A percentile compares a stretch with the other conserved stretches of the same genome.
These are phyloP conservation scores for Ophiostoma sp. DNA, from an alignment of 2,329 filamentous ascomycete species.

Conservation along the genomic window DNA sequence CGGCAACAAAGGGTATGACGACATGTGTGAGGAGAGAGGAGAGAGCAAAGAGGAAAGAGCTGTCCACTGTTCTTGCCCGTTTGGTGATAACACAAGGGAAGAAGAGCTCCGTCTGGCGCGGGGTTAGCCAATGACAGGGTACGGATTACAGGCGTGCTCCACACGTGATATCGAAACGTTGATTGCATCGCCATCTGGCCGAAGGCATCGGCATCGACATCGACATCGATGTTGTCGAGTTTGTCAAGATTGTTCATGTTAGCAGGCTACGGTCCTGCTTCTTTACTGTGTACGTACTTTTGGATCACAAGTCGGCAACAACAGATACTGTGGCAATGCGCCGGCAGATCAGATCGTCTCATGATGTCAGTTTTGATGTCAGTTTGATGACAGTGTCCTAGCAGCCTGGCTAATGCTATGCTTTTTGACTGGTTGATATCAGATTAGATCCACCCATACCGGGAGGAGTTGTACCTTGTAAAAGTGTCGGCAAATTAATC, in stretches of 20 bases:
- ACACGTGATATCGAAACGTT: slow-evolving; percentile 9
- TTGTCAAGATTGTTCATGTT: not conserved
- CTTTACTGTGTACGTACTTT: too few species aligned
- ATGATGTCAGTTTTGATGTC: not conserved
- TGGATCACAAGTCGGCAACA: too few species aligned
- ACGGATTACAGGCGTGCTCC: slow-evolving; percentile 16
- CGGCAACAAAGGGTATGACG: slow-evolving; percentile 20
- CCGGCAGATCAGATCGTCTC: not conserved
- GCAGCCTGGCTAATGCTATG: too few species aligned
- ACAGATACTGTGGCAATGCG: not conserved
- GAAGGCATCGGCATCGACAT: not conserved
- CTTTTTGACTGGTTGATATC: too few species aligned
- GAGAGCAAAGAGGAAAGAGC: not conserved
- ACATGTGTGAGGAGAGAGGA: slow-evolving; percentile 14
- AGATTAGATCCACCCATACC: too few species aligned
- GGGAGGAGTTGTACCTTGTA: too few species aligned
- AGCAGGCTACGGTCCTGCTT: not conserved
- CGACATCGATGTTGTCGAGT: not conserved
- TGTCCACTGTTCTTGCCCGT: not conserved
- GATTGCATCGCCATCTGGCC: not conserved
- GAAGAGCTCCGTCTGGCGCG: not conserved
- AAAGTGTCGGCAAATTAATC: too few species aligned
- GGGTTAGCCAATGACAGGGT: slow-evolving; percentile 18
- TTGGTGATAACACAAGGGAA: slow-evolving; percentile 14
- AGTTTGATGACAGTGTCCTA: not conserved